These are phyloP conservation scores for Fomitopsis betulina DNA, from an alignment of 1,284 basidiomycete genomes.

Conservation along the genomic window DNA sequence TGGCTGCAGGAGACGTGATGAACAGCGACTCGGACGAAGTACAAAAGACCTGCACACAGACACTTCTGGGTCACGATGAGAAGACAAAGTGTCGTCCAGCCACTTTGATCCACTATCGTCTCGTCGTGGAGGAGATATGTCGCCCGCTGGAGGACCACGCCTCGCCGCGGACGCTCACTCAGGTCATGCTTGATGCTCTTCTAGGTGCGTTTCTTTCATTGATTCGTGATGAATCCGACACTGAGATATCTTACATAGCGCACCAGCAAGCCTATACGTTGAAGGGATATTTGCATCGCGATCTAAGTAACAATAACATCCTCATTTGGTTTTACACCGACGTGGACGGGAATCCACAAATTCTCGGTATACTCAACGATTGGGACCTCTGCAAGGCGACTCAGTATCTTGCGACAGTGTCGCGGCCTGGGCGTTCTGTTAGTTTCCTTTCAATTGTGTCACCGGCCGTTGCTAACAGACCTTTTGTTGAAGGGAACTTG, in stretches of 20 bases:
- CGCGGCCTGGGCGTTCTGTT: background rate
- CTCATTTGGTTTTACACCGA: background rate
- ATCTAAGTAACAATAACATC: slow-evolving; percentile 6
- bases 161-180: background rate
- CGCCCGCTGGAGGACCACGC: slow-evolving; percentile 2
- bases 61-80: background rate
- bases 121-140: slow-evolving; percentile 7
- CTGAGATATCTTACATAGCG: background rate
- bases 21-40: background rate
- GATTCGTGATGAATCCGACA: background rate
- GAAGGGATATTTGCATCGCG: background rate
- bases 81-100: background rate
- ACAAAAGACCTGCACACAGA: background rate
- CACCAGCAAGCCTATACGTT: background rate
- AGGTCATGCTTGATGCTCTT: slow-evolving; percentile 1
- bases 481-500: slow-evolving; percentile 10
- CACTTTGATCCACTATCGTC: background rate
- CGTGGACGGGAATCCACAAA: background rate
- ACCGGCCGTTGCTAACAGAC: no score
- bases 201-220: slow-evolving; percentile 7
- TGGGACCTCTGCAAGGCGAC: slow-evolving; percentile 5
- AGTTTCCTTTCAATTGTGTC: background rate
- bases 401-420: background rate
- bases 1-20: slow-evolving; percentile 4
- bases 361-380: background rate